Evolutionary conservation across 116 monocot species (phyloP).

Genomic region (Zostera marina): DNA sequence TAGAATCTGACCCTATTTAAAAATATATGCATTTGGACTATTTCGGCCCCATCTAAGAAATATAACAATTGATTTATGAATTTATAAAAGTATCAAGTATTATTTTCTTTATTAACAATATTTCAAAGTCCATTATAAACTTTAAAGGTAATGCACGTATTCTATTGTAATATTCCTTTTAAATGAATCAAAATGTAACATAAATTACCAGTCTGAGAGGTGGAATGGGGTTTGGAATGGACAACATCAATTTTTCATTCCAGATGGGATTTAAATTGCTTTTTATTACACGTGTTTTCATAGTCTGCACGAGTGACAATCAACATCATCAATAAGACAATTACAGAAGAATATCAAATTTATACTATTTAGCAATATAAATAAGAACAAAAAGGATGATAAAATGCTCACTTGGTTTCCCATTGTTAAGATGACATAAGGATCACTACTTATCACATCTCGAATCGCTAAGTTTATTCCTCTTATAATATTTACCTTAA

Average conservation of each 20-base stretch:
- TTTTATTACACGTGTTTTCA: constrained; percentile 80
- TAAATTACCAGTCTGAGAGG: constrained; percentile 58
- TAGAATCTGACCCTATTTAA: too few species aligned
- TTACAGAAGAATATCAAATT: too few species aligned
- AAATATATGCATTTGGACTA: too few species aligned
- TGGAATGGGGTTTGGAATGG: constrained; percentile 70
- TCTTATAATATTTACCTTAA: constrained; percentile 68
- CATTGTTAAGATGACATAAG: constrained; percentile 77
- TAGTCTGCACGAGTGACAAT: constrained; percentile 30
- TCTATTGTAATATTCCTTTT: too few species aligned
- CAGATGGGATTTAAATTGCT: constrained; percentile 79
- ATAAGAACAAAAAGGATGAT: neutral
- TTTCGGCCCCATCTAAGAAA: too few species aligned
- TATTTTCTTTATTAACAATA: too few species aligned
- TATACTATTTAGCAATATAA: neutral
- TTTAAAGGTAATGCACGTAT: too few species aligned
- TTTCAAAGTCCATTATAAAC: too few species aligned
- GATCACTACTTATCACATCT: constrained; percentile 74
- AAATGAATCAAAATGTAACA: too few species aligned
- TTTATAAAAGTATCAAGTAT: too few species aligned
- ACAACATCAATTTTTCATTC: constrained; percentile 76
- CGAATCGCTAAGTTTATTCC: constrained; percentile 71
- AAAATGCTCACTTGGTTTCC: constrained; percentile 57
- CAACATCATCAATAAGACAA: too few species aligned
- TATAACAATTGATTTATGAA: too few species aligned